Evolutionary conservation across 1,284 basidiomycete genomes (phyloP).

Genomic region (Mixia osmundae): DNA sequence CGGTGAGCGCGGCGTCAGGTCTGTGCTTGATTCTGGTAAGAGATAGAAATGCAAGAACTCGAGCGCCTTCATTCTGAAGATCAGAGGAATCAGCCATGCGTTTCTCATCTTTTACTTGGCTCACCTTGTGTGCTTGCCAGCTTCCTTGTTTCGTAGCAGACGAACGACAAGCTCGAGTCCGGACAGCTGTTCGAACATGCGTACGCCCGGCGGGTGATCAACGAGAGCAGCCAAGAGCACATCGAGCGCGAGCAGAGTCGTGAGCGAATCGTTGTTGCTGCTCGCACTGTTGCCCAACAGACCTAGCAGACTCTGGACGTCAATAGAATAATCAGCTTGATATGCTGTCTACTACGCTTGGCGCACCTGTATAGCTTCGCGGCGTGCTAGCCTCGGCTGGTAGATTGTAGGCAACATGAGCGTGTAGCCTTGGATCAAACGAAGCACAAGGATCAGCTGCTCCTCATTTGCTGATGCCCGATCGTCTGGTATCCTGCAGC

Average conservation of each 20-base stretch:
- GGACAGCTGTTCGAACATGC: constrained; percentile 44
- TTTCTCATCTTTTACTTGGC: constrained; percentile 15
- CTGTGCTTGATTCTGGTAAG: constrained; percentile 36
- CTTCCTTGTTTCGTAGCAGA: constrained; percentile 52
- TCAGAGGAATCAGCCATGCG: not conserved
- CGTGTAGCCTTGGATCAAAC: too few species aligned
- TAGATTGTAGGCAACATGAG: too few species aligned
- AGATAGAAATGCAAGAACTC: constrained; percentile 82
- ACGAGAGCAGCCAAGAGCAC: constrained; percentile 60
- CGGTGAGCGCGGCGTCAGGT: not conserved
- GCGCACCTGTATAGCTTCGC: too few species aligned
- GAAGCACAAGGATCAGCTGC: too few species aligned
- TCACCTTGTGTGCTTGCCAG: constrained; percentile 57
- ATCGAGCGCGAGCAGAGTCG: constrained; percentile 35
- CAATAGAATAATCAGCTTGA: too few species aligned
- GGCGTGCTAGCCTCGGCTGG: too few species aligned
- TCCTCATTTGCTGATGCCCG: too few species aligned
- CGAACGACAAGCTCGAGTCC: constrained; percentile 58
- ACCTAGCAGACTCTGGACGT: too few species aligned
- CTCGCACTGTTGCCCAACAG: too few species aligned
- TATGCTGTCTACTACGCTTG: too few species aligned
- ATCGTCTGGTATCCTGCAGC: too few species aligned
- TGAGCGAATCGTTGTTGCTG: too few species aligned
- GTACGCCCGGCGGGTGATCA: constrained; percentile 42
- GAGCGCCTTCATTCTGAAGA: constrained; percentile 59